A percentile compares a stretch with the other conserved stretches of the same genome.
phyloP scores from a whole-genome alignment of 192 early-diverging fungal genomes.

The Obelidium mucronatum region DNA sequence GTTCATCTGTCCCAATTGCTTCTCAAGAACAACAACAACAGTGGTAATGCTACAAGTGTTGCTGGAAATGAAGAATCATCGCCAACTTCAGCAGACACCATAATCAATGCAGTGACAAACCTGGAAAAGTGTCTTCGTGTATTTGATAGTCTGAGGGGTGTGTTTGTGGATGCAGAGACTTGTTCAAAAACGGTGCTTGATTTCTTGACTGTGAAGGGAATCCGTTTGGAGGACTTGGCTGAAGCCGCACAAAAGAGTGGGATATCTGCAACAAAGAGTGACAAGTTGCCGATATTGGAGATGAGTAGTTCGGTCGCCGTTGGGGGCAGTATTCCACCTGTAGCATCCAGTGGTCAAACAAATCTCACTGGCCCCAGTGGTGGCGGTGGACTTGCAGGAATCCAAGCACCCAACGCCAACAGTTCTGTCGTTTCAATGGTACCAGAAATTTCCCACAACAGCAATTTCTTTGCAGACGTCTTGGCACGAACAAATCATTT shows the following conservation, averaged over 20 bases:
- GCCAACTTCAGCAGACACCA: not conserved
- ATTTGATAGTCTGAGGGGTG: constrained; percentile 29
- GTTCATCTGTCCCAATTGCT: constrained; percentile 10
- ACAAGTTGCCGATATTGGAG: not conserved
- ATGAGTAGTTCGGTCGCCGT: too few relatives aligned
- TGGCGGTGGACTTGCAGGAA: not conserved
- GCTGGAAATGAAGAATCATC: too few relatives aligned
- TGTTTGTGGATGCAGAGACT: not conserved
- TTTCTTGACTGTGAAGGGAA: constrained; percentile 14
- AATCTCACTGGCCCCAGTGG: too few relatives aligned
- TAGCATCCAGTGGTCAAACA: too few relatives aligned
- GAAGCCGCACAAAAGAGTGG: not conserved
- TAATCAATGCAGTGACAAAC: not conserved
- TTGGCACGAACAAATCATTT: too few relatives aligned
- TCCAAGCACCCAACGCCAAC: not conserved
- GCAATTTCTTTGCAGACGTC: too few relatives aligned
- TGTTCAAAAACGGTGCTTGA: constrained; percentile 29
- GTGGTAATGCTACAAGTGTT: too few relatives aligned
- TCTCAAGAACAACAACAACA: too few relatives aligned
- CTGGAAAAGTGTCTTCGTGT: constrained; percentile 24
- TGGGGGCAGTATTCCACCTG: too few relatives aligned
- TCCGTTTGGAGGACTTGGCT: constrained; percentile 10
- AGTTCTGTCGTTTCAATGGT: not conserved
- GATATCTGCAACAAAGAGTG: too few relatives aligned
- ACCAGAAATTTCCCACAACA: too few relatives aligned